phyloP scores from a whole-genome alignment of 2,329 filamentous ascomycete species.

The Sporothrix humicola region DNA sequence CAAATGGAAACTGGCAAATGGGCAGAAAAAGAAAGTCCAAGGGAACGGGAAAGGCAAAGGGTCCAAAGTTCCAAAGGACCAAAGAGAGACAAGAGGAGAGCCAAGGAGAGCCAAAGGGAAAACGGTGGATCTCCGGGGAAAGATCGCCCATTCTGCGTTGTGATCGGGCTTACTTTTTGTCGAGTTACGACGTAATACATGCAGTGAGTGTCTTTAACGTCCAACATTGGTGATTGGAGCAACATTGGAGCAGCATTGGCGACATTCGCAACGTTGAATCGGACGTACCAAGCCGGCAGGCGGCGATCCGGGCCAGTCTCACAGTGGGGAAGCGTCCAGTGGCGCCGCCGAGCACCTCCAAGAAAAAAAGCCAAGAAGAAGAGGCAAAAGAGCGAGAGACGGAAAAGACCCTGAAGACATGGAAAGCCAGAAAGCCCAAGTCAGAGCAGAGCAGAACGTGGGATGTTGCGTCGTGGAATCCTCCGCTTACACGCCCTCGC shows the following conservation, averaged over 20 bases:
- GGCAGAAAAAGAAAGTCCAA: no score
- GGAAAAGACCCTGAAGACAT: neutral
- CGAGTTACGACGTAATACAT: neutral
- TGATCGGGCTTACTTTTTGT: neutral
- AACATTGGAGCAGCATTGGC: no score
- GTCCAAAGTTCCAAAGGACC: no score
- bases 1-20: no score
- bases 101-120: neutral
- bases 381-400: neutral
- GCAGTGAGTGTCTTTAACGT: neutral
- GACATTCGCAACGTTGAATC: neutral
- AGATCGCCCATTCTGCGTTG: neutral
- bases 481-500: neutral
- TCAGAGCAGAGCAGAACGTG: no score
- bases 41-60: no score
- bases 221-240: no score
- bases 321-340: no score
- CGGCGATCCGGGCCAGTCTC: neutral
- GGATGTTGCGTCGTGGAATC: no score
- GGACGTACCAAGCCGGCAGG: neutral
- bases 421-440: no score
- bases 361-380: neutral
- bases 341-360: neutral
- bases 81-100: neutral
- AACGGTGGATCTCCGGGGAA: neutral